Evolutionary conservation across 2,329 filamentous ascomycete genomes (phyloP), one percentile per base, ranked within the genome.

Genomic region (Exophiala lecanii-corni): DNA sequence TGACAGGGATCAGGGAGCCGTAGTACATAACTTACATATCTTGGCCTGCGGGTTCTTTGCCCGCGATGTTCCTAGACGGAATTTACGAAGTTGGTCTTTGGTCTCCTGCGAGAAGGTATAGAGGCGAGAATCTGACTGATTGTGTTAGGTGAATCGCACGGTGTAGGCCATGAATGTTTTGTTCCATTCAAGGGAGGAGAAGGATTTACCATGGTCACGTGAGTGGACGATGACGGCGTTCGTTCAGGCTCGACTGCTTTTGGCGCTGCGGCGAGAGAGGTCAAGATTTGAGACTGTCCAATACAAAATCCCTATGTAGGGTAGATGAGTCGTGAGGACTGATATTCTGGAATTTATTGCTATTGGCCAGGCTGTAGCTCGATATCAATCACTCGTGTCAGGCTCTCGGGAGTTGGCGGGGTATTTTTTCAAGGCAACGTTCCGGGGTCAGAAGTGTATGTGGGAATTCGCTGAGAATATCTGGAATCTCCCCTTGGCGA

Each of bases 1-100:
- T 17, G 19, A 28, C 19, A 20, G 12, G 36, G n/a, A n/a, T n/a
- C n/a, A n/a, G n/a, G n/a, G n/a, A n/a, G n/a, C n/a, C n/a, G n/a
- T n/a, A n/a, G n/a, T n/a, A n/a, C n/a, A n/a, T n/a, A n/a, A 75
- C 82, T 68, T 85, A 97, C 92, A 97, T 57, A 98, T 94, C 50
- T 94, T 81, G 49, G 89, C 92, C 71, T 96, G 88, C 0, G 89
- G 84, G 35, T 84, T 81, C 62, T 84, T 91, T 39, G 88, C 82
- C 54, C 92, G 76, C 23, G 89, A 96, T 2, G 92, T 97, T 18
- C 84, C 81, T 19, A 98, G 76, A 38, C 92, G 86, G 71, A 98
- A 98, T 69, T 96, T 97, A 66, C 87, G 85, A 54, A 98, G 79
- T 61, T 89, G 83, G 54, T 89, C 82, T 68, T 84, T 92, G 34